Percentiles rank a stretch among this genome's conserved stretches.
Conservation (phyloP, 1,284 basidiomycete species). For the Moniliella sp. region DNA sequence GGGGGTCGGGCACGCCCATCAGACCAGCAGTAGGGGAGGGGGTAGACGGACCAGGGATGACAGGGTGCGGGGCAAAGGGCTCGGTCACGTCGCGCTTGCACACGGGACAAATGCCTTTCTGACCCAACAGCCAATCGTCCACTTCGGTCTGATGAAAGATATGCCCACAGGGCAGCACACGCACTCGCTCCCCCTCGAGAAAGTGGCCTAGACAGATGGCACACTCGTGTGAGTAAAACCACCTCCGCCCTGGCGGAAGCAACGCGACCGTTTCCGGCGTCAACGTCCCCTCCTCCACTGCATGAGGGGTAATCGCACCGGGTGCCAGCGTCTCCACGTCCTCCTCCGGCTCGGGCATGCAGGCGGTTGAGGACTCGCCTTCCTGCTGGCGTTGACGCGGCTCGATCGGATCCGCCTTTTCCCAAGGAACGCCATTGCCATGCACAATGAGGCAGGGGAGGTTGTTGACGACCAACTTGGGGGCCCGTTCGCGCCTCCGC, state of each 20-base stretch:
- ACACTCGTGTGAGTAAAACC: conserved; percentile 24
- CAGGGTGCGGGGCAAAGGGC: too few species aligned
- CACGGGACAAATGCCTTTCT: conserved; percentile 30
- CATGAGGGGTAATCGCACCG: not conserved
- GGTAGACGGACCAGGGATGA: too few species aligned
- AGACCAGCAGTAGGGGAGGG: too few species aligned
- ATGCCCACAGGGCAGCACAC: conserved; percentile 29
- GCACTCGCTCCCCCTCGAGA: conserved; percentile 21
- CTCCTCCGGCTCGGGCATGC: not conserved
- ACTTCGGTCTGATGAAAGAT: conserved; percentile 27
- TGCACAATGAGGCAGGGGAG: conserved; percentile 28
- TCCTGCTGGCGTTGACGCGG: not conserved
- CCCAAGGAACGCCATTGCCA: conserved; percentile 22
- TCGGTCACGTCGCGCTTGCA: conserved; percentile 27
- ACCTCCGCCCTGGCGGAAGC: conserved; percentile 16
- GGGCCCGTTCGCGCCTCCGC: conserved; percentile 23
- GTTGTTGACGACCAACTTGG: conserved; percentile 16
- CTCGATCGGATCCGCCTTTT: conserved; percentile 6
- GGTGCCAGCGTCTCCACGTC: not conserved
- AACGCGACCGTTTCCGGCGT: conserved; percentile 1
- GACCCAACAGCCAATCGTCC: conserved; percentile 27
- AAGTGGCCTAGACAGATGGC: conserved; percentile 29
- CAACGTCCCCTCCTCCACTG: not conserved
- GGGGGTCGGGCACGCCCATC: too few species aligned
- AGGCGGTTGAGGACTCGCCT: not conserved